Percentiles rank a stretch among this genome's conserved stretches.
Conservation (phyloP, 1,139 yeast species). For the Yamadazyma dendronema region DNA sequence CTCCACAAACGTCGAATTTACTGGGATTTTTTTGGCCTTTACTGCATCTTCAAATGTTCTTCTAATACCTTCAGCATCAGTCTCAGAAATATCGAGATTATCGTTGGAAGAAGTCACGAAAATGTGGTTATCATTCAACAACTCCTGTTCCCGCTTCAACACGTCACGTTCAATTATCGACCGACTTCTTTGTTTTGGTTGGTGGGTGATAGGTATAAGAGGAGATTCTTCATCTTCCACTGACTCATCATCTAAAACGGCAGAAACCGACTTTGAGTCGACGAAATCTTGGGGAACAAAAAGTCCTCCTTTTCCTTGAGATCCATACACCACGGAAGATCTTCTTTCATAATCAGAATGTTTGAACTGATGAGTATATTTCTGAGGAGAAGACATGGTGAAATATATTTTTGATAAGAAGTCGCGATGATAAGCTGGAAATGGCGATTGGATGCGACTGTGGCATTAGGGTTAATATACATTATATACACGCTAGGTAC, state of each 20-base stretch:
- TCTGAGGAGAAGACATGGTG: slow-evolving; percentile 4
- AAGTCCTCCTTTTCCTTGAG: slow-evolving; percentile 53
- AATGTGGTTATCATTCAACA: slow-evolving; percentile 31
- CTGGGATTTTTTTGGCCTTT: slow-evolving; percentile 22
- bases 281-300: slow-evolving; percentile 52
- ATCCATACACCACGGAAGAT: slow-evolving; percentile 53
- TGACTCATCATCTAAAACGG: slow-evolving; percentile 12
- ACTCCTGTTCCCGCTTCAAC: slow-evolving; percentile 35
- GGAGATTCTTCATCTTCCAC: slow-evolving; percentile 14
- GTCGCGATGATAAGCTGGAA: no score
- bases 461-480: neutral
- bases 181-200: slow-evolving; percentile 19
- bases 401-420: no score
- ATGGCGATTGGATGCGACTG: no score
- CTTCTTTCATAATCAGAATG: slow-evolving; percentile 49
- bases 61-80: slow-evolving; percentile 20
- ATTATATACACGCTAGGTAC: neutral
- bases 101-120: neutral
- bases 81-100: slow-evolving; percentile 1
- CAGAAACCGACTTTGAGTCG: slow-evolving; percentile 9
- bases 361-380: slow-evolving; percentile 38
- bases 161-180: slow-evolving; percentile 29
- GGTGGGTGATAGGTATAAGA: slow-evolving; percentile 11
- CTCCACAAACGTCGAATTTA: slow-evolving; percentile 33
- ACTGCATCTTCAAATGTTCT: slow-evolving; percentile 40